Base-by-base conservation (phyloP, 805 yeast species). In the Nakazawaea peltata region DNA sequence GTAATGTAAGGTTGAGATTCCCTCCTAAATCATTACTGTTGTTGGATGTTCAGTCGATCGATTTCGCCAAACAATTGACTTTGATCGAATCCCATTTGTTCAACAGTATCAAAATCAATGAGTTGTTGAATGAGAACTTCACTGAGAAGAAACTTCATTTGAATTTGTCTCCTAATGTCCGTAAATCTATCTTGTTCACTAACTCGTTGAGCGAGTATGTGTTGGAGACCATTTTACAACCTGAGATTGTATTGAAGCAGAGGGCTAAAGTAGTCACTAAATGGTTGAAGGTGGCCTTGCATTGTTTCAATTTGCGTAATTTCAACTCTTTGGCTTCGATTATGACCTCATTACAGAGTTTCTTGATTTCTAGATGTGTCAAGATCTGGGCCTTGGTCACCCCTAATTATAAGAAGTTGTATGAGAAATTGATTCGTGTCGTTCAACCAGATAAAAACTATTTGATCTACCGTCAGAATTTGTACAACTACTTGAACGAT, bases 281-380 rank as follows among this genome's bases (percentile, higher is more conserved):
- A 11, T 83, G 94, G 94, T 57, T 83, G 39, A 80, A 80, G 48
- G 67, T 82, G 23, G 83, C 86, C 0, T 63, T 80, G 35, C 78
- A 87, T 1, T 77, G 87, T 44, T 63, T 79, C 28, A 80, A 81
- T 47, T 64, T 82, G 52, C 63, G 87, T 41, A 83, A 83, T 51
- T 82, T 77, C 60, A 83, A 83, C 50, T 77, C 92, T 0, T 60
- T 83, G 42, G 88, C 90, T 2, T 80, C 90, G 1, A 79, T 83
- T 30, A 74, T 83, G 61, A 81, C 87, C 1, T 69, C 87, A 2
- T 60, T 83, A 42, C 94, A 83, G 51, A 77, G 81, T 34, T 83
- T 79, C 50, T 65, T 79, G 28, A 59, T 83, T 28, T 75, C 85
- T 0, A 65, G 92, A 51, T 54, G 82, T 34, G 53, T 63, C n/a